Conservation (phyloP, 2,329 filamentous ascomycete genomes). For the Penicillium glabrum region DNA sequence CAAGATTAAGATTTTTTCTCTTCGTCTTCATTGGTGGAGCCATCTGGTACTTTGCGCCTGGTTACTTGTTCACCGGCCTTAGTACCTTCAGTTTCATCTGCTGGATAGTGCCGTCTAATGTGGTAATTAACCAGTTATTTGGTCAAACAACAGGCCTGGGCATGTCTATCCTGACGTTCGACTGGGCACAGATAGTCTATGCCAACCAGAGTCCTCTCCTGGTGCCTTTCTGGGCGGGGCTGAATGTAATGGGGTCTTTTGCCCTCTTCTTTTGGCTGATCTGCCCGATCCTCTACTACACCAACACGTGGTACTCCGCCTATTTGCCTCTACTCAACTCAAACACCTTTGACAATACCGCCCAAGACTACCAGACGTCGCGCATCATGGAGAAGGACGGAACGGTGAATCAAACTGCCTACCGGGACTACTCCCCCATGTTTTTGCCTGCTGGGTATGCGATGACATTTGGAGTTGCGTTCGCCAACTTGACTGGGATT, state of each 20-base stretch:
- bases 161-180: slow-evolving; percentile 69
- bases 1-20: slow-evolving; percentile 39
- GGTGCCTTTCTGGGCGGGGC: slow-evolving; percentile 55
- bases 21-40: slow-evolving; percentile 32
- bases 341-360: slow-evolving; percentile 65
- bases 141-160: slow-evolving; percentile 67
- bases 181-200: slow-evolving; percentile 72
- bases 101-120: slow-evolving; percentile 68
- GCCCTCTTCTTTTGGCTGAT: slow-evolving; percentile 46
- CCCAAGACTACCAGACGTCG: slow-evolving; percentile 58
- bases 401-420: slow-evolving; percentile 60
- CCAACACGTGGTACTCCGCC: slow-evolving; percentile 58
- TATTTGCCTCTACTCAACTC: slow-evolving; percentile 64
- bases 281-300: slow-evolving; percentile 46
- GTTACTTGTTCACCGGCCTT: slow-evolving; percentile 67
- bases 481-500: slow-evolving; percentile 65
- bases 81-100: slow-evolving; percentile 70
- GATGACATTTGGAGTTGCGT: slow-evolving; percentile 60
- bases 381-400: slow-evolving; percentile 59
- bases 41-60: slow-evolving; percentile 51
- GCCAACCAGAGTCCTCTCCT: slow-evolving; percentile 68
- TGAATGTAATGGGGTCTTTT: slow-evolving; percentile 47
- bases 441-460: slow-evolving; percentile 63
- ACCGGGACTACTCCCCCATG: slow-evolving; percentile 64
- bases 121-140: slow-evolving; percentile 70